Conservation (phyloP, 2,329 filamentous ascomycete genomes). For the Grosmannia huntii region DNA sequence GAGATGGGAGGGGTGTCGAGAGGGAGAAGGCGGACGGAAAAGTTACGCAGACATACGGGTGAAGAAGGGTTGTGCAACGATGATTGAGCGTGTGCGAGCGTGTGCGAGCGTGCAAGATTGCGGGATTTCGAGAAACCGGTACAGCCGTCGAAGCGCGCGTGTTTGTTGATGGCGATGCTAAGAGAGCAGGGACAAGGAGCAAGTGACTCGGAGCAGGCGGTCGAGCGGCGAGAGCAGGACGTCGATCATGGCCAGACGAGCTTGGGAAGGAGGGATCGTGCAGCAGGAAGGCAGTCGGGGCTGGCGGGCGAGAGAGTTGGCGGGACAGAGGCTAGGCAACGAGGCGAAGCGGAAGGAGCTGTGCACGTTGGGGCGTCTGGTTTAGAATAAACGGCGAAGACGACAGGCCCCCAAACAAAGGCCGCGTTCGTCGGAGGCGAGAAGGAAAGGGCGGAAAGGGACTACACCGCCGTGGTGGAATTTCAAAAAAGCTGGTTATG, state of each 20-base stretch:
- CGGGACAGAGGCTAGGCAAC: background rate
- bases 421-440: background rate
- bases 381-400: too few relatives aligned
- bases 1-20: background rate
- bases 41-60: constrained; percentile 1
- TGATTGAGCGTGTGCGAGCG: too few relatives aligned
- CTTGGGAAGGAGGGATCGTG: background rate
- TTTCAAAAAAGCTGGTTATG: too few relatives aligned
- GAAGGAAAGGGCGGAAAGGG: too few relatives aligned
- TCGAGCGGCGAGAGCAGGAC: background rate
- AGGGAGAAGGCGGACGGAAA: background rate
- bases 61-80: background rate
- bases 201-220: background rate
- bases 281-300: background rate
- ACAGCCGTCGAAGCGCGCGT: background rate
- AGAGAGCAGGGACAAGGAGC: background rate
- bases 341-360: background rate
- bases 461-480: background rate
- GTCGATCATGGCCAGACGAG: background rate
- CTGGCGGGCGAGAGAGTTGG: background rate
- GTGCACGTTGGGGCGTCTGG: background rate
- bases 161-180: background rate
- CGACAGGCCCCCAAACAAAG: too few relatives aligned
- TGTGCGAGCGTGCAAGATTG: background rate
- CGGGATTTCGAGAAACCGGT: background rate